Conservation (phyloP, 176 grass and related monocot genomes). For the Oryza rufipogon region DNA sequence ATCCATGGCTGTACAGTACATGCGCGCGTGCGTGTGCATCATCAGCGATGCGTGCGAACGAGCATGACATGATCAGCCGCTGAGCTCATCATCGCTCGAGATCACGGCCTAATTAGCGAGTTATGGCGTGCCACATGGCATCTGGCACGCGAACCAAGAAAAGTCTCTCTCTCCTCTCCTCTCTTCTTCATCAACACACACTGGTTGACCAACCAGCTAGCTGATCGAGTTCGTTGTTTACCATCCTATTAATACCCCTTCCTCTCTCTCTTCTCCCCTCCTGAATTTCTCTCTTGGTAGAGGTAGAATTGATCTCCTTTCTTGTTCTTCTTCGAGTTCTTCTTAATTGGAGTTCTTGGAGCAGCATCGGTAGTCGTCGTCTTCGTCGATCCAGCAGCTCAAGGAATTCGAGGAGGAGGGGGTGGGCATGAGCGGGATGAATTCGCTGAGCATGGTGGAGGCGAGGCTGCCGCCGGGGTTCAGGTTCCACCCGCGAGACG, state of each 20-base stretch:
- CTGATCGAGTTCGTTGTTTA: neutral
- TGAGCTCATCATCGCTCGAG: slow-evolving; percentile 2
- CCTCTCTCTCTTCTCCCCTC: neutral
- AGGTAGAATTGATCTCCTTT: neutral
- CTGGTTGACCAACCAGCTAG: slow-evolving; percentile 50
- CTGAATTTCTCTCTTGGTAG: slow-evolving; percentile 33
- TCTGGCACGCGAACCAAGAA: slow-evolving; percentile 45
- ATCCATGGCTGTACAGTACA: too few relatives aligned
- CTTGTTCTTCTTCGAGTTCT: too few relatives aligned
- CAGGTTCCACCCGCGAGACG: slow-evolving; percentile 85
- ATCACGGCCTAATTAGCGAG: slow-evolving; percentile 16
- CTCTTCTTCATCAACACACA: slow-evolving; percentile 22
- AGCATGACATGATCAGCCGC: slow-evolving; percentile 20
- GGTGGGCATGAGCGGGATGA: slow-evolving; percentile 37
- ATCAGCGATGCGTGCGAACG: slow-evolving; percentile 27
- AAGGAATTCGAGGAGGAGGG: neutral
- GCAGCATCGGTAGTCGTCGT: slow-evolving; percentile 14
- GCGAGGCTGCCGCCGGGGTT: slow-evolving; percentile 83
- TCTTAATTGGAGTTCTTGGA: neutral
- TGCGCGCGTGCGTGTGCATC: slow-evolving; percentile 12
- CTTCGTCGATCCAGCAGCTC: neutral
- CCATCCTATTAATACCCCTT: slow-evolving; percentile 40
- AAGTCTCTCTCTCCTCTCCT: slow-evolving; percentile 23
- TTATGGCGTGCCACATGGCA: slow-evolving; percentile 41
- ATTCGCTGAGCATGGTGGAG: slow-evolving; percentile 85